Evolutionary conservation across 331 rosid species (phyloP).

Genomic region (Acacia pycnantha): DNA sequence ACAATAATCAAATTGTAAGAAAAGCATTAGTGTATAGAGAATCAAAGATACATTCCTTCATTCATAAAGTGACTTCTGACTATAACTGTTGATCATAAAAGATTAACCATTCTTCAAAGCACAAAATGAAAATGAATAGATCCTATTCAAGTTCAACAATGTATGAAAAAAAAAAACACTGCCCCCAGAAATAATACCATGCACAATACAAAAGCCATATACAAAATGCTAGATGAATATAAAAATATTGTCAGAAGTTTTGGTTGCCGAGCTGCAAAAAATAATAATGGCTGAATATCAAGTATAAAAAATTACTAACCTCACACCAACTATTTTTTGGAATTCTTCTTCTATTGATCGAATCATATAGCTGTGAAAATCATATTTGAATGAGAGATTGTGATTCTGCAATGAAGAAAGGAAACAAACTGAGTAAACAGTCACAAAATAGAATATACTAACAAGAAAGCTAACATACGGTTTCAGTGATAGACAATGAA

Average conservation of each 20-base stretch:
- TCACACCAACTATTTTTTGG: slow-evolving; percentile 96
- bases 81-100: not conserved
- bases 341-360: slow-evolving; percentile 99
- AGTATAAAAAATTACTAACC: slow-evolving; percentile 42
- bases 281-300: slow-evolving; percentile 1
- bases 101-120: not conserved
- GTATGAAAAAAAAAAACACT: not conserved
- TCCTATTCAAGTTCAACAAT: not conserved
- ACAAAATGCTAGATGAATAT: not conserved
- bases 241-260: slow-evolving; percentile 3
- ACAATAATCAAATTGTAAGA: slow-evolving; percentile 16
- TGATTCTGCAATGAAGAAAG: slow-evolving; percentile 73
- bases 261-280: slow-evolving; percentile 19
- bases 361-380: slow-evolving; percentile 97
- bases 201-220: not conserved
- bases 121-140: not conserved
- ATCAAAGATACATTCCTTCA: slow-evolving; percentile 7
- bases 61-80: slow-evolving; percentile 19
- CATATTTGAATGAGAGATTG: slow-evolving; percentile 72
- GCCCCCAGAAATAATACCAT: slow-evolving; percentile 3
- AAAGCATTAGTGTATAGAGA: not conserved
- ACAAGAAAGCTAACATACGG: slow-evolving; percentile 25
- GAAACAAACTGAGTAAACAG: slow-evolving; percentile 25
- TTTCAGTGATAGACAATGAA: slow-evolving; percentile 7
- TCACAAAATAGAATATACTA: slow-evolving; percentile 10